Base-by-base conservation (phyloP, 2,329 filamentous ascomycete species). In the Fusarium luffae region DNA sequence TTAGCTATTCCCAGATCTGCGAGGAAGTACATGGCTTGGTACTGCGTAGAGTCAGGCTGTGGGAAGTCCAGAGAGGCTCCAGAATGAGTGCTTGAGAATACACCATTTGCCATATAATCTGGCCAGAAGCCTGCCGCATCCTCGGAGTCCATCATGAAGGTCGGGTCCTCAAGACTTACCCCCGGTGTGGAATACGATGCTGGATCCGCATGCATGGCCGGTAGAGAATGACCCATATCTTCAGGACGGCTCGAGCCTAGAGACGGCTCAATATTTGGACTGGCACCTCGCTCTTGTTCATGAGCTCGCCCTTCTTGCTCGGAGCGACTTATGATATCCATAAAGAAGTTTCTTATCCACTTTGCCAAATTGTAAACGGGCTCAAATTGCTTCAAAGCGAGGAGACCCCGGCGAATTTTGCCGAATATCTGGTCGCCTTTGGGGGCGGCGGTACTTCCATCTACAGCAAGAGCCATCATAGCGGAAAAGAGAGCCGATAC, bases 331-430 rank as follows among this genome's bases (percentile, higher is more conserved):
- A 68, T 7, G 1, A 68, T 68, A 16, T 68, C 59, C 64, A 68
- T 68, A 3, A 68, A 68, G 21, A 68, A 68, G 9, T 56, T 68
- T 1, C 27, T 48, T 4, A 68, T 68, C 65, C 64, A 68, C 3
- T 59, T 46, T 1, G 64, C 59, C 0, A 68, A 13, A 5, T 50
- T 54, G 1, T 68, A 68, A 0, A 59, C 52, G 0, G 54, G 46
- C 11, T 68, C 64, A 1, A 68, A 68, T 2, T 61, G 37, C 2
- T 61, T 61, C 3, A 61, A 18, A 0, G 58, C 58, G 1, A 59
- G 44, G 7, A 59, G 7, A 0, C 58, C 58, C 1, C 52, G 54
- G 0, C 54, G 54, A 7, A 61, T 61, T 12, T 61, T 61, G 2
- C 6, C 7, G 4, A 61, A 59, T 0, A 61, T 42, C 10, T 59